Base-by-base conservation (phyloP, 306 rosid genomes). In the Cucumis hystrix region DNA sequence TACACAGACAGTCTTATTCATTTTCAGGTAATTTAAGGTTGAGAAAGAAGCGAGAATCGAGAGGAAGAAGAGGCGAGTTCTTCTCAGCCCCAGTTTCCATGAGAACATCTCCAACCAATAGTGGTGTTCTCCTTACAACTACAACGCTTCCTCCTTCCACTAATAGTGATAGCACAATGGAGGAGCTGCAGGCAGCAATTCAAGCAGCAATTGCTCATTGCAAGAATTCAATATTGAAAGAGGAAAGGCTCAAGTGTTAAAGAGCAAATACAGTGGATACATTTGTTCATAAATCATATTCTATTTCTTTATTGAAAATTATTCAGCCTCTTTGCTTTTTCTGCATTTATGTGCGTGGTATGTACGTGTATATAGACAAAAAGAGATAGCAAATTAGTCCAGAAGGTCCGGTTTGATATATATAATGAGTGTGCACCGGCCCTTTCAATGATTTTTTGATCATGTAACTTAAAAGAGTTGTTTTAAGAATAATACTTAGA, bases 121-220 rank as follows among this genome's bases (percentile, higher is more conserved):
- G 97, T 74, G 97, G 97, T 6, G 54, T 78, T 5, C 80, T 77
- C 25, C 70, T 78, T 20, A 58, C 82, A 82, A 51, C 60, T 83
- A 20, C 81, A n/a, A 7, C 51, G 11, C 80, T 23, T 60, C 79
- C 41, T 78, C 54, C 65, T 54, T 77, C 94, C 35, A 18, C 83
- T 6, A 89, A 56, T 7, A 89, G 51, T 80, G 97, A 96, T 67
- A 92, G 99, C 74, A 86, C 96, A 79, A 89, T 96, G 98, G 99
- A 96, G 83, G 99, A 96, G 83, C 84, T 96, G 82, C 98, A 96
- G 55, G 92, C 99, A 3, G 99, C 99, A 10, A 92, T 95, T 87
- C 99, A 95, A 87, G 96, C 97, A 76, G 99, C 99, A 37, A 96
- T 96, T 85, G 97, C 99, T 81, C 98, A 96, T 82, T 96, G 99